These are phyloP conservation scores for Penstemon newberryi DNA, from an alignment of 257 asterid species.

Conservation along the genomic window DNA sequence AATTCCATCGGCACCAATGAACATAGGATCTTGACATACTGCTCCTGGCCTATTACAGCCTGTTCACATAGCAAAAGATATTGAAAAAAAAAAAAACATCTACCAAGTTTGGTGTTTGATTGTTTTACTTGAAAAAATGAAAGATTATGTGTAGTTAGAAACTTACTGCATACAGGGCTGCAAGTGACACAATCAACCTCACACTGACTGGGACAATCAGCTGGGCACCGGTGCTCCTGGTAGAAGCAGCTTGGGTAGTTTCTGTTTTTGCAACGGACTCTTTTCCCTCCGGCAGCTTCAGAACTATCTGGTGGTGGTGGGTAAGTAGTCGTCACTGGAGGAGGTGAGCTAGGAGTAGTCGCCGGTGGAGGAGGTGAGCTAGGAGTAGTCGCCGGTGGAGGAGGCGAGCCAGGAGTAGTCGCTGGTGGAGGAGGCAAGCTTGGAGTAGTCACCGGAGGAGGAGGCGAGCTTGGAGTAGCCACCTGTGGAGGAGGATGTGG, in stretches of 20 bases:
- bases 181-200: conserved; percentile 65
- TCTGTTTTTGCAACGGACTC: conserved; percentile 54
- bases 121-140: neutral
- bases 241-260: conserved; percentile 36
- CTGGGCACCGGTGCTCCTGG: conserved; percentile 50
- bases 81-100: neutral
- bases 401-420: conserved; percentile 27
- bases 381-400: conserved; percentile 36
- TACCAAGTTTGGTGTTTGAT: too few relatives aligned
- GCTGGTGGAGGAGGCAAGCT: conserved; percentile 22
- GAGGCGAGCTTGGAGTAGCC: conserved; percentile 19
- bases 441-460: conserved; percentile 26
- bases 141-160: neutral
- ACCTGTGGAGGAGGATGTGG: conserved; percentile 28
- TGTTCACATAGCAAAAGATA: conserved; percentile 26
- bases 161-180: conserved; percentile 72
- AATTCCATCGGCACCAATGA: conserved; percentile 77
- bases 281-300: conserved; percentile 45
- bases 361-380: conserved; percentile 23
- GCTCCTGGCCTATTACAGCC: conserved; percentile 83
- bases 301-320: conserved; percentile 38
- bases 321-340: too few relatives aligned
- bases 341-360: conserved; percentile 23
- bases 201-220: conserved; percentile 51
- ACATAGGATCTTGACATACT: conserved; percentile 85